Base-by-base conservation (phyloP, 768 basidiomycete species). In the Lentinula sp. region DNA sequence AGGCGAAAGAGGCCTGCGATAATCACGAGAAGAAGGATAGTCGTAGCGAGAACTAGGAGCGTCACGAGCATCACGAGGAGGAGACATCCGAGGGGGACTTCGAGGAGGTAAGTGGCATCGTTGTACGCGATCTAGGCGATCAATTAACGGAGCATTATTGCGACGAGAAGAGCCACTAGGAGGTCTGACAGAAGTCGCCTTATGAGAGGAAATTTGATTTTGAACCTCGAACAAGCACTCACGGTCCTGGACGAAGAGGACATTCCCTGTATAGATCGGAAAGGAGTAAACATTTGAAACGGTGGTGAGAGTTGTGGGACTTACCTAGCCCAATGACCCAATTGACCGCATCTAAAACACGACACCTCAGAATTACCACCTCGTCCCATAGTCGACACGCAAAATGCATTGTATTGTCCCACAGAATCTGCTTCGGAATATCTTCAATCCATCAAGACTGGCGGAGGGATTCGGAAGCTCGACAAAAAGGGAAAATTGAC, bases 311-410 rank as follows among this genome's bases (percentile, higher is more conserved):
- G 50, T 18, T 45, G 28, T 45, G 7, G 31, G 34, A n/a, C 82
- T 51, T 64, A 90, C 91, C 91, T 87, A 28, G 92, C 93, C 91
- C 93, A 94, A 71, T 95, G 92, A 32, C 93, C 92, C 73, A 82
- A 78, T 67, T 89, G 84, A 23, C 89, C 92, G 58, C 93, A 95
- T 66, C 84, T 91, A 75, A 93, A 94, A 70, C 93, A 94, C 49
- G 91, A 89, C 3, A 91, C n/a, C n/a, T n/a, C n/a, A n/a, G n/a
- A n/a, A n/a, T n/a, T n/a, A n/a, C n/a, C n/a, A n/a, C n/a, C n/a
- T n/a, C n/a, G n/a, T n/a, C n/a, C n/a, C n/a, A n/a, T n/a, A n/a
- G n/a, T n/a, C n/a, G n/a, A n/a, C n/a, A n/a, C n/a, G n/a, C n/a
- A n/a, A n/a, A n/a, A n/a, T n/a, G n/a, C n/a, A n/a, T n/a, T n/a